phyloP scores from a whole-genome alignment of 345 rosid species.

The Melaleuca alternifolia region DNA sequence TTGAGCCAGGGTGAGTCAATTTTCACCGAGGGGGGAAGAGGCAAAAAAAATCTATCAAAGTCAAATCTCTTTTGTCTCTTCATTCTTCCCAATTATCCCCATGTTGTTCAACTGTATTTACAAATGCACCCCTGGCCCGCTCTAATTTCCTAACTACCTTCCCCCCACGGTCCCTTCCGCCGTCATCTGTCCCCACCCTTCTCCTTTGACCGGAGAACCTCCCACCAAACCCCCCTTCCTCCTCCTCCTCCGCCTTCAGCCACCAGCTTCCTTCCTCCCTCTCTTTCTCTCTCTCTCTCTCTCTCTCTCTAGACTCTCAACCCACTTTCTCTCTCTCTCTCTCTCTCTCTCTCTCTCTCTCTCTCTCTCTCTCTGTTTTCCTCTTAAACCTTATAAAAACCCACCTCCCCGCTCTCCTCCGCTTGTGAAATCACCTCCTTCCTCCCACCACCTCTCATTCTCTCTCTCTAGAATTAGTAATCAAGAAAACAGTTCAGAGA shows the following conservation, averaged over 20 bases:
- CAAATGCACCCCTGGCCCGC: neutral
- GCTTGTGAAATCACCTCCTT: neutral
- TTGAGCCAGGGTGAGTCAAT: neutral
- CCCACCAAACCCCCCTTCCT: conserved; percentile 6
- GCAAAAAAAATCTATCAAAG: neutral
- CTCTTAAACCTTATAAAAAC: neutral
- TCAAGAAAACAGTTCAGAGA: neutral
- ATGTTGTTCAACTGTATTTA: neutral
- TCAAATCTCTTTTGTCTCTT: neutral
- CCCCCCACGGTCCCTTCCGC: neutral
- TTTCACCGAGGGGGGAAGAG: neutral
- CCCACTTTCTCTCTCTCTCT: neutral
- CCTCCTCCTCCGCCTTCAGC: neutral
- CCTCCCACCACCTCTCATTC: neutral
- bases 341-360: neutral
- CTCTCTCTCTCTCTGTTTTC: neutral
- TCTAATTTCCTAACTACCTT: neutral
- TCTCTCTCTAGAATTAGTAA: neutral
- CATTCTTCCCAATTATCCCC: neutral
- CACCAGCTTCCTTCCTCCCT: neutral
- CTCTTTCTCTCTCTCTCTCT: neutral
- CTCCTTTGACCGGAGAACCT: neutral
- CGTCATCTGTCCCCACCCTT: neutral
- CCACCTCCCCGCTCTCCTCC: neutral
- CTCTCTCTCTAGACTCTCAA: neutral